A percentile compares a stretch with the other conserved stretches of the same genome.
phyloP scores from a whole-genome alignment of 2,329 filamentous ascomycete species.

The Teratosphaeriaceae sp. region DNA sequence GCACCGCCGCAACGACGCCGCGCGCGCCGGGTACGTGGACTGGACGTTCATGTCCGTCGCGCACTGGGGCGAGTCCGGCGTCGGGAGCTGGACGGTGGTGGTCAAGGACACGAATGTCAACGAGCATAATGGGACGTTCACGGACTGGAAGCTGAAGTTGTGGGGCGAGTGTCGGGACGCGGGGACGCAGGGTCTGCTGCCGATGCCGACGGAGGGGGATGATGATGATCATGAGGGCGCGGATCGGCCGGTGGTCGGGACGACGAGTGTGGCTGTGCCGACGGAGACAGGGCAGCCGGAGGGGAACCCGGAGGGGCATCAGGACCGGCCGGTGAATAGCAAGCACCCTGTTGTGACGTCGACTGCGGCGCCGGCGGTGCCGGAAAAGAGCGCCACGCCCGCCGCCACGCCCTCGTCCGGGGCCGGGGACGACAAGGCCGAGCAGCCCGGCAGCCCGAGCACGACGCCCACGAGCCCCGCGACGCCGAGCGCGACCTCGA shows the following conservation, averaged over 20 bases:
- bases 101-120: slow-evolving; percentile 81
- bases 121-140: slow-evolving; percentile 67
- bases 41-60: slow-evolving; percentile 99
- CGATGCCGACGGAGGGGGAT: slow-evolving; percentile 75
- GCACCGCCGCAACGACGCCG: slow-evolving; percentile 62
- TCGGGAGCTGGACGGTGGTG: slow-evolving; percentile 86
- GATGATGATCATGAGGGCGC: slow-evolving; percentile 75
- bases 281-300: slow-evolving; percentile 39
- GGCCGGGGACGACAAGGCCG: slow-evolving; percentile 23
- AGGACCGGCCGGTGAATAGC: slow-evolving; percentile 52
- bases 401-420: no score
- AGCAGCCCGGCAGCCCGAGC: slow-evolving; percentile 22
- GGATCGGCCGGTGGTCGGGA: slow-evolving; percentile 51
- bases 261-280: slow-evolving; percentile 48
- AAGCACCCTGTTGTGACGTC: slow-evolving; percentile 26
- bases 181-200: slow-evolving; percentile 64
- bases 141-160: slow-evolving; percentile 88
- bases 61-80: slow-evolving; percentile 86
- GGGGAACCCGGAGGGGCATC: slow-evolving; percentile 41
- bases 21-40: slow-evolving; percentile 68
- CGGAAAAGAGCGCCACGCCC: no score
- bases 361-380: slow-evolving; percentile 12
- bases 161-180: slow-evolving; percentile 86
- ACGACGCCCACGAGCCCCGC: slow-evolving; percentile 19
- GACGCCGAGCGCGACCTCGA: slow-evolving; percentile 24